Evolutionary conservation across 805 yeast species (phyloP).

Genomic region (Ogataea corticis): DNA sequence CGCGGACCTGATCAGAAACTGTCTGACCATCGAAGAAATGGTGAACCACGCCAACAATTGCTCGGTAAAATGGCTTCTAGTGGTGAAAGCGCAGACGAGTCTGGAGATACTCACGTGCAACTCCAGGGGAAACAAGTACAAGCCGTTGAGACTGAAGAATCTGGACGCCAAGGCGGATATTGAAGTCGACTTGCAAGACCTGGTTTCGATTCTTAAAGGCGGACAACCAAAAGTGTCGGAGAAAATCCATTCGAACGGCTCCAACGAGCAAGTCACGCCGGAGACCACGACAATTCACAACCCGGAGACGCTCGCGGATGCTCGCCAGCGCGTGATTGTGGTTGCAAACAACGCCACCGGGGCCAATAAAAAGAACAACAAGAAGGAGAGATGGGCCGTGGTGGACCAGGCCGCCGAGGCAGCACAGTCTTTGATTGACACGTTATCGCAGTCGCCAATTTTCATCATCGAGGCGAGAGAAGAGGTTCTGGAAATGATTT

Average conservation of each 20-base stretch:
- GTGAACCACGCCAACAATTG: slow-evolving; percentile 61
- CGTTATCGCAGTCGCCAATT: slow-evolving; percentile 66
- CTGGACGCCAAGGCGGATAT: slow-evolving; percentile 58
- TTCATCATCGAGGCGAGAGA: slow-evolving; percentile 78
- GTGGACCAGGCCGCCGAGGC: slow-evolving; percentile 74
- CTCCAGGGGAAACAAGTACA: slow-evolving; percentile 52
- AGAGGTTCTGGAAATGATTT: slow-evolving; percentile 82
- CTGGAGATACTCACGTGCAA: slow-evolving; percentile 22
- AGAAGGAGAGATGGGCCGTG: slow-evolving; percentile 71
- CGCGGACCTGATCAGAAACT: slow-evolving; percentile 62
- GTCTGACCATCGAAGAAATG: slow-evolving; percentile 60
- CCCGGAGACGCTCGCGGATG: slow-evolving; percentile 10
- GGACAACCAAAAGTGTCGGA: slow-evolving; percentile 19
- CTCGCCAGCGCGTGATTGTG: slow-evolving; percentile 57
- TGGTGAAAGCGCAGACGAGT: slow-evolving; percentile 65
- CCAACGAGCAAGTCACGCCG: not conserved
- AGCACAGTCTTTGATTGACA: slow-evolving; percentile 51
- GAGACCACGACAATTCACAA: slow-evolving; percentile 9
- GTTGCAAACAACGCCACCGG: slow-evolving; percentile 82
- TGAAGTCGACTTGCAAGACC: slow-evolving; percentile 73
- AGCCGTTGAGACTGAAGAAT: slow-evolving; percentile 74
- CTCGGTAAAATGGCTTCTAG: slow-evolving; percentile 74
- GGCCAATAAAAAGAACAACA: slow-evolving; percentile 72
- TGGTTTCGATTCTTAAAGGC: slow-evolving; percentile 44
- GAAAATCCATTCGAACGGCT: not conserved